phyloP scores from a whole-genome alignment of 306 rosid genomes.

The Lagenaria siceraria region DNA sequence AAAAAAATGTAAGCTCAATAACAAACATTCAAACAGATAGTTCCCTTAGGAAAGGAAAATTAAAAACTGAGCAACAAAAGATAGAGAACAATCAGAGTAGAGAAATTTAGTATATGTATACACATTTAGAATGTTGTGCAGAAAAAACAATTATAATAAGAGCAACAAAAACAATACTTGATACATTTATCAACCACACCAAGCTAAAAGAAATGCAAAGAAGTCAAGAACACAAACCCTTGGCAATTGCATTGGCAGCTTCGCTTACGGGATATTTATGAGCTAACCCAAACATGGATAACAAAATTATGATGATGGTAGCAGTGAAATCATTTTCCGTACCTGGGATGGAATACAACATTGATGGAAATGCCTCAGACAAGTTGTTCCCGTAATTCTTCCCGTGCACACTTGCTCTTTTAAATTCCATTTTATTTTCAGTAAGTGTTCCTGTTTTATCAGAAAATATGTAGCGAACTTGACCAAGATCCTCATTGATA shows the following conservation, averaged over 20 bases:
- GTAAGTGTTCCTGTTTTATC: constrained; percentile 98
- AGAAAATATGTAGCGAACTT: constrained; percentile 79
- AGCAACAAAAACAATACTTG: background rate
- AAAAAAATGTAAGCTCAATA: too few relatives aligned
- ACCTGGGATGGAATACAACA: constrained; percentile 33
- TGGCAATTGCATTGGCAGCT: background rate
- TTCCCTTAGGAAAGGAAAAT: background rate
- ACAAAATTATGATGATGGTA: background rate
- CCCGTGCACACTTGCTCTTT: constrained; percentile 70
- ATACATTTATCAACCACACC: background rate
- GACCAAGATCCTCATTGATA: constrained; percentile 97
- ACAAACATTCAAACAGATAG: background rate
- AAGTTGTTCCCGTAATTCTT: constrained; percentile 46
- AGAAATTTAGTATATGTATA: background rate
- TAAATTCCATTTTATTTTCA: constrained; percentile 96
- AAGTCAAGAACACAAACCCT: background rate
- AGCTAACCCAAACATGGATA: background rate
- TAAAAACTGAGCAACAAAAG: background rate
- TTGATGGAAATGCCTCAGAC: constrained; percentile 15
- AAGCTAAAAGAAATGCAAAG: background rate
- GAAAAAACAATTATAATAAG: background rate
- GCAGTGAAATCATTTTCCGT: background rate
- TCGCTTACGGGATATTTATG: background rate
- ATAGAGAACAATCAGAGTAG: background rate
- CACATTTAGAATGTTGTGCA: background rate